These are phyloP conservation scores for Theileria luwenshuni DNA, from an alignment of 169 alveolate species.

Conservation along the genomic window DNA sequence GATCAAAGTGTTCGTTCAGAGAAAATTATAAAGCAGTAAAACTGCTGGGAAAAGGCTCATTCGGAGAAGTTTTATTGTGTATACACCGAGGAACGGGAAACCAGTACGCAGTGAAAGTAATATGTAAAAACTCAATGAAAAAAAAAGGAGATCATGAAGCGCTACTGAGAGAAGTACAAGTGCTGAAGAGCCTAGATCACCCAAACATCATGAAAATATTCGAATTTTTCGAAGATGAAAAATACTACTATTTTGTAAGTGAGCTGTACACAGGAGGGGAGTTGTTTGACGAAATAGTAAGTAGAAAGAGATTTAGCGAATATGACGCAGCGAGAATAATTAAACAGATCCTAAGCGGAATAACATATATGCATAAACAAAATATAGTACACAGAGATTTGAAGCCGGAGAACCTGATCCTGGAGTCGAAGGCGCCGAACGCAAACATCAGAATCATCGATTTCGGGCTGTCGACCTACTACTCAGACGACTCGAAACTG, in stretches of 20 bases:
- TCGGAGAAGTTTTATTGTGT: slow-evolving; percentile 90
- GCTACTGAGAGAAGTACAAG: slow-evolving; percentile 84
- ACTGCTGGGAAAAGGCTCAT: slow-evolving; percentile 90
- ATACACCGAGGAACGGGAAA: slow-evolving; percentile 83
- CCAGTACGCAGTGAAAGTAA: slow-evolving; percentile 90
- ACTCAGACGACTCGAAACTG: slow-evolving; percentile 86
- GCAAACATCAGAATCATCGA: slow-evolving; percentile 91
- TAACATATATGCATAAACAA: slow-evolving; percentile 89
- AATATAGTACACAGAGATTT: slow-evolving; percentile 88
- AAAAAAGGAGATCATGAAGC: slow-evolving; percentile 83
- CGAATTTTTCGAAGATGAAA: slow-evolving; percentile 87
- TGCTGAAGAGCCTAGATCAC: slow-evolving; percentile 85
- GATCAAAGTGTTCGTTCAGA: slow-evolving; percentile 80
- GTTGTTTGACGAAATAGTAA: slow-evolving; percentile 90
- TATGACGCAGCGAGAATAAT: slow-evolving; percentile 90
- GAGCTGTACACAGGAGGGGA: slow-evolving; percentile 95
- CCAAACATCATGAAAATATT: slow-evolving; percentile 89
- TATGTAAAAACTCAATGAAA: slow-evolving; percentile 84
- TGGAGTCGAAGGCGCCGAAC: slow-evolving; percentile 85
- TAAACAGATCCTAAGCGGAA: slow-evolving; percentile 90
- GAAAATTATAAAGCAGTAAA: slow-evolving; percentile 85
- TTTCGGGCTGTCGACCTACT: slow-evolving; percentile 92
- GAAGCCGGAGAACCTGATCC: slow-evolving; percentile 87
- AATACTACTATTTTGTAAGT: slow-evolving; percentile 85
- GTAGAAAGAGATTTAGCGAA: slow-evolving; percentile 88